Evolutionary conservation across 306 rosid genomes (phyloP), one percentile per base, ranked within the genome.

Genomic region (Trifolium dubium): DNA sequence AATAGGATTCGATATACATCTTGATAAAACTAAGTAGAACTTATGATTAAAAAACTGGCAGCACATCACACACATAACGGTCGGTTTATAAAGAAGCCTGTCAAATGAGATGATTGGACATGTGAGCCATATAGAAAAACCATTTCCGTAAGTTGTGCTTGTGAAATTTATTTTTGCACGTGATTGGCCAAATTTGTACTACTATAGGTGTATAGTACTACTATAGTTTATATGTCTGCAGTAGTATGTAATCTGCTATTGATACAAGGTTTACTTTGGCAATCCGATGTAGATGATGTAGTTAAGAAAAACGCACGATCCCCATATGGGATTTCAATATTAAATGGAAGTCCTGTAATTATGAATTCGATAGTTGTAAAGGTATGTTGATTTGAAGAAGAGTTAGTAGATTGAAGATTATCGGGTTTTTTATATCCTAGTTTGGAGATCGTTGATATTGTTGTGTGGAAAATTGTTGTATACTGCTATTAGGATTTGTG

Each of bases 361-460:
- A 66, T 72, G 62, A 46, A 28, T 56, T 72, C 15, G 40, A 71
- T 64, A 18, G 14, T 64, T 71, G 50, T 64, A 43, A 64, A 30
- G 7, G 50, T 63, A n/a, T n/a, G n/a, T n/a, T n/a, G n/a, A n/a
- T n/a, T n/a, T n/a, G n/a, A n/a, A n/a, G n/a, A n/a, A n/a, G n/a
- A 39, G 46, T 41, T 77, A 7, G 59, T 40, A 15, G 46, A 71
- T 50, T 18, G 49, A 17, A 63, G 58, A 15, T 62, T 29, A 10
- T 61, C 10, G n/a, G 49, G 23, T 35, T 77, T 62, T 70, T 61
- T 32, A 37, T 51, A 50, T 40, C 10, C 8, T 72, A 58, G 46
- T 34, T 72, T 55, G 69, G 50, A 44, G 43, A 64, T 64, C 35
- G n/a, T 15, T 17, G 49, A 23, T 71, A 43, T 23, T 23, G 23